phyloP scores from a whole-genome alignment of 2,329 filamentous ascomycete genomes.

The Gnomoniopsis smithogilvyi region DNA sequence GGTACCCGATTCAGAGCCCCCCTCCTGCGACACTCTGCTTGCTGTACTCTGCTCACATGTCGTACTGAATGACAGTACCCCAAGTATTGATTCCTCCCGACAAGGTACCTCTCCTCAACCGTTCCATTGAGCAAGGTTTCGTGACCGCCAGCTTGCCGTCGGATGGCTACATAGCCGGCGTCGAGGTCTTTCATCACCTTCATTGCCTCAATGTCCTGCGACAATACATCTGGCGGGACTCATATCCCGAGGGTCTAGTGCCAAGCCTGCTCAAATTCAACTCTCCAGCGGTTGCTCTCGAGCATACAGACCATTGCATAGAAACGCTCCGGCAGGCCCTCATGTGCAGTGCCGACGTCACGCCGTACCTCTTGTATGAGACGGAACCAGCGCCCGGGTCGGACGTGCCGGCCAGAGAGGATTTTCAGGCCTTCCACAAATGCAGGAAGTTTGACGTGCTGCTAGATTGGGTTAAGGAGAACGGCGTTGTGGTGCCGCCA shows the following conservation, averaged over 20 bases:
- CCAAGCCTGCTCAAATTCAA: background rate
- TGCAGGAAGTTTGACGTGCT: background rate
- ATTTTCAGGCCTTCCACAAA: background rate
- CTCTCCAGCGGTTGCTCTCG: background rate
- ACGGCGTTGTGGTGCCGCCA: background rate
- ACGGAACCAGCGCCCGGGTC: background rate
- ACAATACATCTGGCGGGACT: background rate
- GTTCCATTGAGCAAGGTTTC: background rate
- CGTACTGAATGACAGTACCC: background rate
- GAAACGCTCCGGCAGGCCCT: background rate
- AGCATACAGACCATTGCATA: background rate
- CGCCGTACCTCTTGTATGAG: background rate
- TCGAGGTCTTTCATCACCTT: background rate
- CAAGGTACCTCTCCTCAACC: background rate
- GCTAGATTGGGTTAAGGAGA: background rate
- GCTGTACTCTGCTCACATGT: background rate
- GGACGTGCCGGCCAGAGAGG: background rate
- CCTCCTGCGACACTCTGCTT: background rate
- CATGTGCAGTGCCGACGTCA: background rate
- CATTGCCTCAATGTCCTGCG: background rate
- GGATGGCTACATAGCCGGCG: background rate
- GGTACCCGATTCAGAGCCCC: background rate
- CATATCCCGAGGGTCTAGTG: background rate
- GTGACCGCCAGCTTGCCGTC: background rate
- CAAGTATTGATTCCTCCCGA: background rate